Percentiles rank a stretch among this genome's conserved stretches.
phyloP scores from a whole-genome alignment of 257 asterid species.

The Hygrophila difformis region DNA sequence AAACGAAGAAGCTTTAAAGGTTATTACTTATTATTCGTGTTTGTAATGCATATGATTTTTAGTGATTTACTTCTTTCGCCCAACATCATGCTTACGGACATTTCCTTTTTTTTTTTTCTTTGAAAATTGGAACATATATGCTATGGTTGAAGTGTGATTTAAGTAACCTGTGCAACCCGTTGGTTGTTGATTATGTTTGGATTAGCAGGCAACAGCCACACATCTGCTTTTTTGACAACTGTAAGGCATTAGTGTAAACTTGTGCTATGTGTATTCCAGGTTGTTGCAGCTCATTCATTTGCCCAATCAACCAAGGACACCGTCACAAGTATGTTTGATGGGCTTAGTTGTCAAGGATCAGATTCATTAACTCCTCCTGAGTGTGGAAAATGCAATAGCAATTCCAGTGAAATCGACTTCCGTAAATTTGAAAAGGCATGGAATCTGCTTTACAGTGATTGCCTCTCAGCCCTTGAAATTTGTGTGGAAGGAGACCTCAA shows the following conservation, averaged over 20 bases:
- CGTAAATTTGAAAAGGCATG: constrained; percentile 48
- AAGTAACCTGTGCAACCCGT: constrained; percentile 9
- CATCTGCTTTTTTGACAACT: constrained; percentile 16
- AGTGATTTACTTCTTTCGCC: too few relatives aligned
- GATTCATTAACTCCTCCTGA: constrained; percentile 32
- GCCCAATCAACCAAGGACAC: constrained; percentile 52
- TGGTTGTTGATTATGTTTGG: constrained; percentile 11
- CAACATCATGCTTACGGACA: too few relatives aligned
- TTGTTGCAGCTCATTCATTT: constrained; percentile 62
- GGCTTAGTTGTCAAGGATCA: constrained; percentile 29
- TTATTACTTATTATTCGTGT: constrained; percentile 17
- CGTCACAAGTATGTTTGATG: constrained; percentile 30
- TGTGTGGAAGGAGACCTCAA: constrained; percentile 99
- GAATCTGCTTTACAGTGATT: constrained; percentile 78
- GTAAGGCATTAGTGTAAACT: constrained; percentile 1
- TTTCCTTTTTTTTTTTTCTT: constrained; percentile 2
- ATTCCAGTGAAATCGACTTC: constrained; percentile 23
- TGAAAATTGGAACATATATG: neutral
- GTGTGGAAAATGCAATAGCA: constrained; percentile 28
- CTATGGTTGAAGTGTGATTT: constrained; percentile 3
- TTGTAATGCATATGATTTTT: constrained; percentile 13
- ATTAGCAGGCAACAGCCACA: constrained; percentile 3
- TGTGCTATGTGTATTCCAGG: constrained; percentile 40
- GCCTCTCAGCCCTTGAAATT: constrained; percentile 82
- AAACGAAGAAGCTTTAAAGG: constrained; percentile 72